Base-by-base conservation (phyloP, 1,284 basidiomycete species). In the Microbotryum intermedium region DNA sequence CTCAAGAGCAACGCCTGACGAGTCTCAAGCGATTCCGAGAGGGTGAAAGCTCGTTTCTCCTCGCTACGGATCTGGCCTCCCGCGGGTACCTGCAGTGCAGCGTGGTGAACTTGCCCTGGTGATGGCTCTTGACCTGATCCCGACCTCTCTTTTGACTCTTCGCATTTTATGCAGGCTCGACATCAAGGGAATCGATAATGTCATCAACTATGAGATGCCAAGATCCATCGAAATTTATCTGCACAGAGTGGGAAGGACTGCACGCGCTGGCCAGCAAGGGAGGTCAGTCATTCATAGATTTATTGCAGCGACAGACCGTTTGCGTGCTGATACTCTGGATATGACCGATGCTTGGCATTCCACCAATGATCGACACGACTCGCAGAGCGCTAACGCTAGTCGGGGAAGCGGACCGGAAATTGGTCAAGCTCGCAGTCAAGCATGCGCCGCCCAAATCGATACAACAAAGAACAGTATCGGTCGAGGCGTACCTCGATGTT, bases 341-440 rank as follows among this genome's bases (percentile, higher is more conserved):
- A 39, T 16, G 34, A 16, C 18, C 34, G 34, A 18, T 1, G 11
- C 16, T 30, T 46, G n/a, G 30, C 21, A 44, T 52, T 23, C 42
- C 48, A 49, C 51, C 50, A 16, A 13, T 39, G 34, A 39, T 39
- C 34, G 11, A 16, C 34, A 39, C 20, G 28, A n/a, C 56, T 25
- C 66, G 8, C 70, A 90, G 90, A 51, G 92, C 95, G 10, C 86
- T 98, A 51, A 94, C 94, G 1, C 81, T 99, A 20, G 91, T 98
- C 28, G 95, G 95, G 48, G 95, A 98, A 78, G 82, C 85, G 1
- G 95, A 98, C 75, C 85, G 95, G 54, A 95, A 92, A 75, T 86
- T 98, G 82, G 84, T 98, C 69, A 98, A 97, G 77, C 85, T 87
- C 25, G 93, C 89, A 34, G 89, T 97, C 74, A 97, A 97, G 77